Base-by-base conservation (phyloP, 78 protist genomes). In the Dictyostelium brefeldianum region DNA sequence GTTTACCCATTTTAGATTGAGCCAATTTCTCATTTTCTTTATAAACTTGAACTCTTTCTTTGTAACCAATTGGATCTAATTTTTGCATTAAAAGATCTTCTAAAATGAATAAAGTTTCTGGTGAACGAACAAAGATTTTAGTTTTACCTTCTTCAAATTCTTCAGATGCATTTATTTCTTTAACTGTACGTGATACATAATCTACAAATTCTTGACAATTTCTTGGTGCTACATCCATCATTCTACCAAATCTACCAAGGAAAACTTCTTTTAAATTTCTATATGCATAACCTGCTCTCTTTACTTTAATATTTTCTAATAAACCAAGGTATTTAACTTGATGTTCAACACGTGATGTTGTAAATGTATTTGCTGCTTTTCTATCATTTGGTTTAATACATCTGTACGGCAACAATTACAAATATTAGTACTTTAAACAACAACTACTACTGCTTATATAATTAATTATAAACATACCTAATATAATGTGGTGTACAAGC, bases 221-320 rank as follows among this genome's bases (percentile, higher is more conserved):
- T 57, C 87, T 51, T 53, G 95, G 82, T 54, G 87, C 77, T 10
- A 20, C 67, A 22, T 78, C 89, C 46, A 85, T 64, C 29, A 94
- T 94, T 80, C 59, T 83, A 48, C 83, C 89, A 56, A 94, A 94
- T 41, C 96, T 84, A 12, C 69, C 75, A 22, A 94, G 31, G 74
- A 94, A 94, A 7, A 80, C 41, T 22, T 78, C 75, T 47, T 71
- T 80, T n/a, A 83, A 54, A 12, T 94, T 95, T 12, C 99, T 96
- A 65, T 97, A 98, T 11, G 99, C 97, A 62, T 89, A 98, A 25
- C 99, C 99, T 1, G 99, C 96, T 36, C 99, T 95, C n/a, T 98
- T 91, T 6, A 98, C 98, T 18, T 97, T 92, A 20, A 98, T 64
- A 94, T 97, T 97, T 81, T 98, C 98, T 29, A 96, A 47, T 10